These are phyloP conservation scores for Ceratocystis destructans DNA, from an alignment of 2,329 filamentous ascomycete species.

Conservation along the genomic window DNA sequence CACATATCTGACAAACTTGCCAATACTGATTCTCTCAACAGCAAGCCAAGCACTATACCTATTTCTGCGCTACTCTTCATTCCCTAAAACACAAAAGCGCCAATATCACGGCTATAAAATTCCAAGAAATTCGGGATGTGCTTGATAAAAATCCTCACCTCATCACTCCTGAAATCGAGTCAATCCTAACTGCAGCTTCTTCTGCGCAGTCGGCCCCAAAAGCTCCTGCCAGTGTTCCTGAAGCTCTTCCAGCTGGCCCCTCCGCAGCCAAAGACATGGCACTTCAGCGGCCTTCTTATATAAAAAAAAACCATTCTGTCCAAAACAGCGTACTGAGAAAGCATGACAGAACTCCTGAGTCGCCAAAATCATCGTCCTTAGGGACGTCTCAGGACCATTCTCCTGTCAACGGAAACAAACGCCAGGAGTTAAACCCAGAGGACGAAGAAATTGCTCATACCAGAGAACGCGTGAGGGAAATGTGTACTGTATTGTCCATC, in stretches of 20 bases:
- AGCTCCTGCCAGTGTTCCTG: background rate
- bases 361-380: background rate
- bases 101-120: background rate
- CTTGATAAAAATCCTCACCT: background rate
- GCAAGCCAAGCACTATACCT: conserved; percentile 40
- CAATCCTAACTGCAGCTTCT: background rate
- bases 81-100: background rate
- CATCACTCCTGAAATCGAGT: background rate
- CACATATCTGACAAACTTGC: background rate
- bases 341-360: background rate
- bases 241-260: too few relatives aligned
- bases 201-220: background rate
- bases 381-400: background rate
- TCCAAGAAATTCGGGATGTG: background rate
- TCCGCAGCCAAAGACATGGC: background rate
- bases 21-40: conserved; percentile 19
- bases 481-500: background rate
- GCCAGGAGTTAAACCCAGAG: background rate
- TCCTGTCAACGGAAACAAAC: background rate
- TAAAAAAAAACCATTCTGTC: background rate
- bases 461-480: background rate
- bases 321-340: background rate
- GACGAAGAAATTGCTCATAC: background rate
- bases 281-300: background rate
- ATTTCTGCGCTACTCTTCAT: conserved; percentile 34